A percentile compares a stretch with the other conserved stretches of the same genome.
These are phyloP conservation scores for Mortierella sp. DNA, from an alignment of 371 early-diverging fungal species.

Conservation along the genomic window DNA sequence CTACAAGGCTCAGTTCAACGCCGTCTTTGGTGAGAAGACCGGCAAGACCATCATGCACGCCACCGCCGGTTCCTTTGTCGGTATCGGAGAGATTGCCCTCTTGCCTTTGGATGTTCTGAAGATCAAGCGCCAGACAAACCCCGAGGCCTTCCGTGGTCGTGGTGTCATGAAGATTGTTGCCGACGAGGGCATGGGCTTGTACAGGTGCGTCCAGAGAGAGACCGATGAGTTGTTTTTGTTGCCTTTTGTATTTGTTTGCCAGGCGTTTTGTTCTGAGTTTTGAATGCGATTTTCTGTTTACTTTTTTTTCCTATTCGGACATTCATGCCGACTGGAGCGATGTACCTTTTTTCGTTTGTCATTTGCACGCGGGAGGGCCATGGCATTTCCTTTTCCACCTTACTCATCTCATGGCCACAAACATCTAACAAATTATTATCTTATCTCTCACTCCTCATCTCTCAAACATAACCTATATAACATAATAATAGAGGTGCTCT, in stretches of 20 bases:
- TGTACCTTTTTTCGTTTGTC: not conserved
- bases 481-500: slow-evolving; percentile 81
- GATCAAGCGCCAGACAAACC: slow-evolving; percentile 97
- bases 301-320: not conserved
- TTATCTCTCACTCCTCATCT: not conserved
- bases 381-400: not conserved
- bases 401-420: slow-evolving; percentile 10
- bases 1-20: slow-evolving; percentile 81
- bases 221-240: not conserved
- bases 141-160: slow-evolving; percentile 90
- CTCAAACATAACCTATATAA: not conserved
- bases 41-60: slow-evolving; percentile 98
- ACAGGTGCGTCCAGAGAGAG: slow-evolving; percentile 71
- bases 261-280: not conserved
- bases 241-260: not conserved
- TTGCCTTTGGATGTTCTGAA: slow-evolving; percentile 97
- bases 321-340: no score
- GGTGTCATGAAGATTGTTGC: slow-evolving; percentile 83
- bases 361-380: not conserved
- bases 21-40: slow-evolving; percentile 91
- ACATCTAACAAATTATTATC: slow-evolving; percentile 7
- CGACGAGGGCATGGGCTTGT: slow-evolving; percentile 94
- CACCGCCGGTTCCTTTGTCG: slow-evolving; percentile 96
- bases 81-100: slow-evolving; percentile 96
- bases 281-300: slow-evolving; percentile 10